These are phyloP conservation scores for Galerina marginata DNA, from an alignment of 768 basidiomycete genomes.

Conservation along the genomic window DNA sequence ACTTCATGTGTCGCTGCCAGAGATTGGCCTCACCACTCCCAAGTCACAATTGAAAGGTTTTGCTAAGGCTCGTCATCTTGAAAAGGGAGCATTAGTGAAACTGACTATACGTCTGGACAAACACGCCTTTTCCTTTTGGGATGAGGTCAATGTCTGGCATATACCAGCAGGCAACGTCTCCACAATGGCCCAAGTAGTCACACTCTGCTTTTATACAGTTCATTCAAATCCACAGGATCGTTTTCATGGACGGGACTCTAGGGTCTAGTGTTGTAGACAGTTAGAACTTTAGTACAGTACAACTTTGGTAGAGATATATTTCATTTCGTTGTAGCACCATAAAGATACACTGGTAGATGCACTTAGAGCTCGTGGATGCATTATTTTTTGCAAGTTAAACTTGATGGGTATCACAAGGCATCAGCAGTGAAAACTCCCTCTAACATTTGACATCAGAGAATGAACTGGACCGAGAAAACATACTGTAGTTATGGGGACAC, in stretches of 20 bases:
- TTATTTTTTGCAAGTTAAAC: no score
- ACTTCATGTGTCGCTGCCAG: constrained; percentile 61
- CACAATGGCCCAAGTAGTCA: constrained; percentile 48
- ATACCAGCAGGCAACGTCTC: constrained; percentile 52
- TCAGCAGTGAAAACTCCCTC: no score
- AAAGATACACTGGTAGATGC: no score
- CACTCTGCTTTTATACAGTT: constrained; percentile 29
- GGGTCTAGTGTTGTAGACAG: background rate
- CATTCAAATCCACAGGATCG: constrained; percentile 22
- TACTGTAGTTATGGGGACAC: no score
- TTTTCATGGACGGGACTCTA: constrained; percentile 21
- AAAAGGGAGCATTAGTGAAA: constrained; percentile 45
- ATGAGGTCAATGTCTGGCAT: constrained; percentile 52
- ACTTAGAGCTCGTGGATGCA: no score
- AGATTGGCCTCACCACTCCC: constrained; percentile 58
- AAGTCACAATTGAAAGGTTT: constrained; percentile 69
- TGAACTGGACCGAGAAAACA: no score
- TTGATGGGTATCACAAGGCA: no score
- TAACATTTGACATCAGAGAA: no score
- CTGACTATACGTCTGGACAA: constrained; percentile 62
- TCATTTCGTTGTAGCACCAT: no score
- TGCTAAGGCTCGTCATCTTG: constrained; percentile 58
- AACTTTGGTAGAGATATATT: no score
- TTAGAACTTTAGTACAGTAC: no score
- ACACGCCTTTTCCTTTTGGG: constrained; percentile 73